Evolutionary conservation across 2,329 filamentous ascomycete genomes (phyloP).

Genomic region (Pseudocercospora vitis): DNA sequence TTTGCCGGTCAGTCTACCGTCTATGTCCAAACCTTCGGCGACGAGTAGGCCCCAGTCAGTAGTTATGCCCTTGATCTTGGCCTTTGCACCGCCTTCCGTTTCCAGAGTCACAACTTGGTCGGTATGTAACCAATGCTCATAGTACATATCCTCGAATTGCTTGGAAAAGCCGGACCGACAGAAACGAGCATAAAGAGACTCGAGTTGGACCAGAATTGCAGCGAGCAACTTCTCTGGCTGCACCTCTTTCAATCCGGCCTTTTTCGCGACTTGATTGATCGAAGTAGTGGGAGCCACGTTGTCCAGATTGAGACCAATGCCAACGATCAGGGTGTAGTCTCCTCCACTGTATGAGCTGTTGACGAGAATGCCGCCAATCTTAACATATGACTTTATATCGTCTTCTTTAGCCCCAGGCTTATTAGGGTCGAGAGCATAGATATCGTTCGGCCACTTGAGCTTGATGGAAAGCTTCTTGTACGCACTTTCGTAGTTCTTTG

Average conservation of each 20-base stretch:
- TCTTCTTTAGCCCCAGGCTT: conserved; percentile 10
- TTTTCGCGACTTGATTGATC: conserved; percentile 67
- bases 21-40: conserved; percentile 76
- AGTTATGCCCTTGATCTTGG: conserved; percentile 82
- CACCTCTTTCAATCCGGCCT: conserved; percentile 46
- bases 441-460: conserved; percentile 97
- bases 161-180: conserved; percentile 70
- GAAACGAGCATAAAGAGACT: conserved; percentile 75
- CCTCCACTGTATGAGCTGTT: conserved; percentile 78
- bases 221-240: conserved; percentile 76
- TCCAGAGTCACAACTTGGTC: conserved; percentile 71
- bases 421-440: conserved; percentile 50
- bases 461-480: conserved; percentile 77
- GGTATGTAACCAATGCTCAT: conserved; percentile 79
- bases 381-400: conserved; percentile 77
- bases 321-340: conserved; percentile 80
- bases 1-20: conserved; percentile 71
- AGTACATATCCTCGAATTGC: conserved; percentile 74
- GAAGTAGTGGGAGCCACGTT: conserved; percentile 86
- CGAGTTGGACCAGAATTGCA: conserved; percentile 73
- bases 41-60: conserved; percentile 85
- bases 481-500: conserved; percentile 73
- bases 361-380: conserved; percentile 90
- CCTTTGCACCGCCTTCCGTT: conserved; percentile 71
- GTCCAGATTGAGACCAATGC: conserved; percentile 82